Evolutionary conservation across 441 rosid genomes (phyloP), one percentile per base, ranked within the genome.

Genomic region (Gossypium aridum): DNA sequence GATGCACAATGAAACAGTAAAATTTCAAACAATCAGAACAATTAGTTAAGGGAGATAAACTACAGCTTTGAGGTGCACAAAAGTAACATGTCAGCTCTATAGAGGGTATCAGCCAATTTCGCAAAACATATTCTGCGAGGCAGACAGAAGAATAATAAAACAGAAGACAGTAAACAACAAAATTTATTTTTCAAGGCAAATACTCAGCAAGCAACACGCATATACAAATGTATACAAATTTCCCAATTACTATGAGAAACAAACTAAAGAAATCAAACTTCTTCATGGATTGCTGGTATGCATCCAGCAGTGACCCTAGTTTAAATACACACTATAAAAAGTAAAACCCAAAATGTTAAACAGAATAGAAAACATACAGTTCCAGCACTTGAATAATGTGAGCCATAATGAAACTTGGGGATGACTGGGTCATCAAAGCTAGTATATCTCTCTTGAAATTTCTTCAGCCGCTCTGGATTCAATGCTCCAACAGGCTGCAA

Each of bases 321-420:
- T 75, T 49, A 49, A 60, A 53, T 54, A 67, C 39, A 22, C 51
- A 55, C 13, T 19, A 55, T 12, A 28, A 28, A 70, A 70, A 17
- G 53, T 70, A 34, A 62, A 25, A 70, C 31, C 49, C 49, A 43
- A 34, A 20, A 55, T 10, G 63, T 31, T 63, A 51, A 64, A 74
- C 62, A 64, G 31, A 73, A 73, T 62, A 51, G 70, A 72, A 70
- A 84, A 85, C 91, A 78, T 87, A 94, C 99, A 57, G 99, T 88
- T 84, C 97, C 99, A 56, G 98, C 97, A 82, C 99, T 94, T 31
- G 98, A 96, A 84, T 96, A 96, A 86, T 96, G 99, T 17, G 99
- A 96, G 76, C 99, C 99, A 80, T 96, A 96, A 80, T 97, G 99
- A 71, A 97, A 97, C 83, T 97, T 97, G 25, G 99, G 99, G 81